Percentiles rank a stretch among this genome's conserved stretches.
These are phyloP conservation scores for Pichia scutulata DNA, from an alignment of 805 yeast genomes.

Conservation along the genomic window DNA sequence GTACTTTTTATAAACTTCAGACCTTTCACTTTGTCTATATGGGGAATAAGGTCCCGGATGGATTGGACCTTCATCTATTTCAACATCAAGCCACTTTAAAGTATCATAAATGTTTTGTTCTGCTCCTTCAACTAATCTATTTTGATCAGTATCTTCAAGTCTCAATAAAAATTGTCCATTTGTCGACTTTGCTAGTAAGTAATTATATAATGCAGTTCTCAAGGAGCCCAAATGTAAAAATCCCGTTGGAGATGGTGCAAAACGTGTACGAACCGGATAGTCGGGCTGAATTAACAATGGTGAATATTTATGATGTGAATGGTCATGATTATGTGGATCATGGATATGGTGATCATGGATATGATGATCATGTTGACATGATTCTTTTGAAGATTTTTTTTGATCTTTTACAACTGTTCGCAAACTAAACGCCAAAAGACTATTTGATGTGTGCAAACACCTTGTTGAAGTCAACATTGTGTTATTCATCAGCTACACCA, in stretches of 20 bases:
- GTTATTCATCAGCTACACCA: no score
- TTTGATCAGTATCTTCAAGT: conserved; percentile 89
- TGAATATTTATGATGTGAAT: conserved; percentile 9
- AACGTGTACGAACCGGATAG: conserved; percentile 72
- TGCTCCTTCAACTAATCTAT: conserved; percentile 71
- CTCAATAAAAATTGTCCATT: conserved; percentile 76
- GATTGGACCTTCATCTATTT: conserved; percentile 81
- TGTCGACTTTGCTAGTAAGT: conserved; percentile 68
- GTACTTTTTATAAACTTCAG: conserved; percentile 55
- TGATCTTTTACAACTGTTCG: not conserved
- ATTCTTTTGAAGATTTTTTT: not conserved
- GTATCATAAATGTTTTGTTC: conserved; percentile 72
- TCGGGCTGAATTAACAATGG: conserved; percentile 27
- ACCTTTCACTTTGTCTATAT: conserved; percentile 78
- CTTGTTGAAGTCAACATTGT: not conserved
- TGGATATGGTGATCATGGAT: not conserved
- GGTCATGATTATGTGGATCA: conserved; percentile 1
- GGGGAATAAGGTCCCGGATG: conserved; percentile 74
- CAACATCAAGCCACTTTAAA: conserved; percentile 67
- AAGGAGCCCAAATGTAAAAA: conserved; percentile 87
- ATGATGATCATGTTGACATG: not conserved
- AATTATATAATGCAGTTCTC: conserved; percentile 89
- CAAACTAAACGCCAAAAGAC: not conserved
- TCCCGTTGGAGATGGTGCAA: conserved; percentile 99
- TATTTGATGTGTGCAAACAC: not conserved